Evolutionary conservation across 2,329 filamentous ascomycete genomes (phyloP).

Genomic region (Trichophyton simii): DNA sequence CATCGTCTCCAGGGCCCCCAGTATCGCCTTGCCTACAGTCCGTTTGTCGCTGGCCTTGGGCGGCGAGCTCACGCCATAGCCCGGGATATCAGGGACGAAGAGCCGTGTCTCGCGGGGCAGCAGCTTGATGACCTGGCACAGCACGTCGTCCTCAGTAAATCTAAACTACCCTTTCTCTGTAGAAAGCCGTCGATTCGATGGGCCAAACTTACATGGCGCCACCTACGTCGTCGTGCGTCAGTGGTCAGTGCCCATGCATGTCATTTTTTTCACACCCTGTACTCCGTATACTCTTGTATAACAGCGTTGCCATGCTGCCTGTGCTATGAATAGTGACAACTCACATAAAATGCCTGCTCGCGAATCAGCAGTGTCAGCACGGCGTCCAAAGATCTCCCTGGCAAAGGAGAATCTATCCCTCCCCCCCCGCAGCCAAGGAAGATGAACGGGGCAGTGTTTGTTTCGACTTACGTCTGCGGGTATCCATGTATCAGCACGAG

Average conservation of each 20-base stretch:
- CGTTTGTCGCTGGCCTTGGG: conserved; percentile 16
- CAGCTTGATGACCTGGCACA: conserved; percentile 22
- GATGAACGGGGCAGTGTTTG: not conserved
- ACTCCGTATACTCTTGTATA: not conserved
- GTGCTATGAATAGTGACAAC: not conserved
- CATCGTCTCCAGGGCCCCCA: conserved; percentile 6
- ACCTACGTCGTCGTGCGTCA: conserved; percentile 6
- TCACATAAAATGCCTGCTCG: conserved; percentile 4
- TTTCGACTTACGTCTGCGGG: conserved; percentile 9
- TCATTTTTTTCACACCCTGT: not conserved
- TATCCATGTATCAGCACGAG: conserved; percentile 12
- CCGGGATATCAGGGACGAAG: conserved; percentile 38
- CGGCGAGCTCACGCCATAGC: conserved; percentile 35
- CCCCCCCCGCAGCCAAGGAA: not conserved
- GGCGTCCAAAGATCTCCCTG: not conserved
- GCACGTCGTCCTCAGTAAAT: conserved; percentile 8
- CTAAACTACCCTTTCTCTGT: not conserved
- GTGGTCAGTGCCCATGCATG: conserved; percentile 5
- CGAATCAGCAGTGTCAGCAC: not conserved
- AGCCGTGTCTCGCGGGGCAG: conserved; percentile 31
- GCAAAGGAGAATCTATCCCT: no score
- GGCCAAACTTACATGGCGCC: conserved; percentile 11
- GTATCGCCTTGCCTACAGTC: conserved; percentile 12
- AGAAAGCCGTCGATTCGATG: not conserved
- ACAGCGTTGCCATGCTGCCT: not conserved